Base-by-base conservation (phyloP, 2,329 filamentous ascomycete genomes). In the Fusarium nematophilum region DNA sequence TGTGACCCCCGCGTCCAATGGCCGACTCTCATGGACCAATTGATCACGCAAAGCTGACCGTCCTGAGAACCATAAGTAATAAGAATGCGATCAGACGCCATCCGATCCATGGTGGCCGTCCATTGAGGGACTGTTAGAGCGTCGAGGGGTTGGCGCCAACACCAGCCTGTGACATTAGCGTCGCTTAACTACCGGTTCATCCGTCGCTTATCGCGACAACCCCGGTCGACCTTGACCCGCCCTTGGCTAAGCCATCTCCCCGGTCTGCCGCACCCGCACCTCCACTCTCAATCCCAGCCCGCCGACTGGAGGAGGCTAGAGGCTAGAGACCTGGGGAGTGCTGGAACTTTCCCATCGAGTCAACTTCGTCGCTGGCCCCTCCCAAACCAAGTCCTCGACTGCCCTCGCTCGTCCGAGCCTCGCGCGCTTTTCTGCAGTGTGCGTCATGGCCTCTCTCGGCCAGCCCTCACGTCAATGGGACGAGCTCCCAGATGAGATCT, bases 401-500 rank as follows among this genome's bases (percentile, higher is more conserved):
- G 18, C 14, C 33, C 33, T 9, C 14, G 14, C 39, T 47, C 39
- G 27, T 44, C 37, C 46, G 36, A 31, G 26, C 46, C 42, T 14
- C 29, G 25, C 46, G 34, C 38, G 15, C 53, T 6, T 14, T 25
- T 44, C 39, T 27, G 18, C 27, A 11, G 26, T 45, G 45, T 34
- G 65, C 60, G 64, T 52, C 51, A 76, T 75, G 74, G 61, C 65
- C 42, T 64, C 57, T 30, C 37, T 37, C 31, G 47, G 50, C 49
- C 59, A 57, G 48, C 54, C 62, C 25, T 59, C 62, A 49, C 62
- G 38, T 27, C 43, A 62, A 50, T 75, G 70, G 72, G 79, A 86
- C 63, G 79, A 78, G 66, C 82, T 90, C 61, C 87, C 87, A 31
- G 80, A 84, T 72, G 87, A 90, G 77, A 83, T 90, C 59, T 71